Conservation (phyloP, 176 grass and related monocot genomes). For the Avena sativa region DNA sequence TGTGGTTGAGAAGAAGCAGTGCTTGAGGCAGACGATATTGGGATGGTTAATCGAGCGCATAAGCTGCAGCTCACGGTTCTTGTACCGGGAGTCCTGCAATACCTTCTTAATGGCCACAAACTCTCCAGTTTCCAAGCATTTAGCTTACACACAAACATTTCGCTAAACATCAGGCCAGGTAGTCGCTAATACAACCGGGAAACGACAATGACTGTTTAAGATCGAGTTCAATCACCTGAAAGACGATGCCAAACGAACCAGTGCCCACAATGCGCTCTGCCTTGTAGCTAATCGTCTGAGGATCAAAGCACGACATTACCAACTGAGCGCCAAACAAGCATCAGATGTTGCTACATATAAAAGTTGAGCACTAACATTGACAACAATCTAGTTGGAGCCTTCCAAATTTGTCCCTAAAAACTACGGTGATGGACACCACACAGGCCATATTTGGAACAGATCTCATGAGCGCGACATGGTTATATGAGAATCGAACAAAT, state of each 20-base stretch:
- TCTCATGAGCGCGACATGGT: neutral
- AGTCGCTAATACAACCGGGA: neutral
- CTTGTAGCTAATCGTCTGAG: constrained; percentile 48
- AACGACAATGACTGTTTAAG: neutral
- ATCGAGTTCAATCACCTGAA: constrained; percentile 39
- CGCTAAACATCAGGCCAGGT: neutral
- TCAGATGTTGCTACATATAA: neutral
- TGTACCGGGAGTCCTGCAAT: constrained; percentile 67
- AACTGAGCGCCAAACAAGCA: neutral
- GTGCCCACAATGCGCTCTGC: constrained; percentile 43
- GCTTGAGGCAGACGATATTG: constrained; percentile 64
- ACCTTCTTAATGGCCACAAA: constrained; percentile 80
- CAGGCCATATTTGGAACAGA: constrained; percentile 9
- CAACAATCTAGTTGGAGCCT: neutral
- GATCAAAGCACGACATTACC: constrained; percentile 37
- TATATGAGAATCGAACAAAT: constrained; percentile 13
- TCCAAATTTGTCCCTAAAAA: neutral
- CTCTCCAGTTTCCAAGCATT: constrained; percentile 74
- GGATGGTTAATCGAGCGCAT: constrained; percentile 69
- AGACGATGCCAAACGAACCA: constrained; percentile 49
- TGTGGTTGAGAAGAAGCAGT: constrained; percentile 77
- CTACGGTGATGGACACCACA: constrained; percentile 1
- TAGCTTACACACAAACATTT: constrained; percentile 47
- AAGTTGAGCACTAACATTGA: neutral
- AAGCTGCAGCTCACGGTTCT: constrained; percentile 72